Percentiles rank a stretch among this genome's conserved stretches.
Conservation (phyloP, 768 basidiomycete species). For the Mycena amicta region DNA sequence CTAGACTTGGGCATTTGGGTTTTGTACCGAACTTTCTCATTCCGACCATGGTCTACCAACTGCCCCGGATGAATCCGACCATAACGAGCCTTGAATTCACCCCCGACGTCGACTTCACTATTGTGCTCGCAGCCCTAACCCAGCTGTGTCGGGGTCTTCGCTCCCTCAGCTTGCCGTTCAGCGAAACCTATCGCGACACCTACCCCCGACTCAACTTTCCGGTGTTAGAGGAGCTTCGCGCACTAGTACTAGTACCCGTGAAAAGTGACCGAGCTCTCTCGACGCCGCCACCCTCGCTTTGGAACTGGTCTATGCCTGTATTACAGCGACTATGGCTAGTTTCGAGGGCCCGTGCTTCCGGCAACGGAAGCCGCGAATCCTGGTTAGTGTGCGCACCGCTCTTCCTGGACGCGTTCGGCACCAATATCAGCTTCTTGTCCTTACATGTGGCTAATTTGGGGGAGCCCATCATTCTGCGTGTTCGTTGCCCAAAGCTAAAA, state of each 20-base stretch:
- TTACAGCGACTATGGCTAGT: not conserved
- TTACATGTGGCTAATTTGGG: not conserved
- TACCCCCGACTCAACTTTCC: not conserved
- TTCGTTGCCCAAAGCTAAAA: not conserved
- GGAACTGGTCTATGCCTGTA: not conserved
- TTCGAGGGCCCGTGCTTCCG: not conserved
- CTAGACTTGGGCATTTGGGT: slow-evolving; percentile 7
- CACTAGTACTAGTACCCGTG: not conserved
- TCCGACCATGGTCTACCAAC: not conserved
- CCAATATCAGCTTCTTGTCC: not conserved
- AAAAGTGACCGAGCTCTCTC: not conserved
- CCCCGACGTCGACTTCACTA: not conserved
- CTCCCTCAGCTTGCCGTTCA: not conserved
- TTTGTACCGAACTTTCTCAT: not conserved
- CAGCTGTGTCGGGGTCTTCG: not conserved
- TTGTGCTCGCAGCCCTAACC: not conserved
- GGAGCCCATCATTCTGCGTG: not conserved
- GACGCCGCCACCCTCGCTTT: not conserved
- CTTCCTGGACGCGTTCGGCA: not conserved
- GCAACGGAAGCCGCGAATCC: too few species aligned
- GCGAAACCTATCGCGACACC: not conserved
- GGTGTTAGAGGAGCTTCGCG: not conserved
- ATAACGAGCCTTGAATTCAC: slow-evolving; percentile 4
- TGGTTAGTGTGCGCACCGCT: not conserved
- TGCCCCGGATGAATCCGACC: not conserved